Evolutionary conservation across 495 filamentous ascomycete genomes (phyloP).

Genomic region (Podospora pseudocomata): DNA sequence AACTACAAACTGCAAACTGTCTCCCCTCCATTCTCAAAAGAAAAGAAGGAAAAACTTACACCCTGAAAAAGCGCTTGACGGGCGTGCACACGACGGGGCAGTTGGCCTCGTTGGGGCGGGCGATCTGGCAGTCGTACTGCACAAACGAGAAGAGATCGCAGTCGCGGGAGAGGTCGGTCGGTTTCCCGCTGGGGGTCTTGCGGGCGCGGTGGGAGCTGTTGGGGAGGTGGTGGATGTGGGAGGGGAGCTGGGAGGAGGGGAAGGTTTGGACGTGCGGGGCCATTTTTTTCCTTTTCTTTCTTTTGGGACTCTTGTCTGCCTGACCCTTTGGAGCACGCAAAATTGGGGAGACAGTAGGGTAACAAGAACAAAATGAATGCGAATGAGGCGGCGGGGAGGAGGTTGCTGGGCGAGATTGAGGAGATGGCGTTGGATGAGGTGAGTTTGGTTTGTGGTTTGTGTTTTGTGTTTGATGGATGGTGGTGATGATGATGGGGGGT

Average conservation of each 20-base stretch:
- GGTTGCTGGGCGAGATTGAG: constrained; percentile 51
- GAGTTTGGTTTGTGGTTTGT: constrained; percentile 8
- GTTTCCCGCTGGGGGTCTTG: constrained; percentile 43
- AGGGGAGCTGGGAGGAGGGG: constrained; percentile 49
- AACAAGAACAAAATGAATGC: background rate
- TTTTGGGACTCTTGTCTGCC: background rate
- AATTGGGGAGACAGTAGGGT: no score
- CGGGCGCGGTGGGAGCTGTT: constrained; percentile 40
- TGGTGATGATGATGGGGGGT: background rate
- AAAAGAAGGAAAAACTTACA: constrained; percentile 49
- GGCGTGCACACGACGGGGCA: constrained; percentile 67
- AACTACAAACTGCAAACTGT: background rate
- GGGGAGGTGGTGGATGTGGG: constrained; percentile 45
- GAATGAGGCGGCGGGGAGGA: constrained; percentile 37
- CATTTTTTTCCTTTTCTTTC: constrained; percentile 41
- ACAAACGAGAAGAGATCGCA: constrained; percentile 75
- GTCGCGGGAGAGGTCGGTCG: constrained; percentile 55
- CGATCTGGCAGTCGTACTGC: constrained; percentile 75
- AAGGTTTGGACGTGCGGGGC: constrained; percentile 57
- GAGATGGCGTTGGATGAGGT: constrained; percentile 40
- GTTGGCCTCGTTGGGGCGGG: constrained; percentile 47
- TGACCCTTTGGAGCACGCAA: no score
- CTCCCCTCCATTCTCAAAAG: constrained; percentile 8
- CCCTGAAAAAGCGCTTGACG: constrained; percentile 72
- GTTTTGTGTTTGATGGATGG: background rate